These are phyloP conservation scores for Globisporangium paroecandrum DNA, from an alignment of 352 stramenopile genomes.

Conservation along the genomic window DNA sequence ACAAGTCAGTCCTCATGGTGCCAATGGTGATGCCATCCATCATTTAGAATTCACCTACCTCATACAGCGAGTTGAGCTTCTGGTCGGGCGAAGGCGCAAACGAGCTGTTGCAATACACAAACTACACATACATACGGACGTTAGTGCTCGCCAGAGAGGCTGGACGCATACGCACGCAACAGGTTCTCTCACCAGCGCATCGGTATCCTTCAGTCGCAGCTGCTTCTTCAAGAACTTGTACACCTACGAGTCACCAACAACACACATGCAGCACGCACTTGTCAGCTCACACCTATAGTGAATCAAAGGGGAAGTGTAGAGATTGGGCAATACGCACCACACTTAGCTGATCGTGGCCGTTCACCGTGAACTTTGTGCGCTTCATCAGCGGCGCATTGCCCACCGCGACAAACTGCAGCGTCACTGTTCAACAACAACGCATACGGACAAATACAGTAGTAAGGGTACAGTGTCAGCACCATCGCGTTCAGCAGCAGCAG, in stretches of 20 bases:
- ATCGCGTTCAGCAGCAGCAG: background rate
- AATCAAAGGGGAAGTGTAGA: background rate
- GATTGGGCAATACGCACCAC: slow-evolving; percentile 37
- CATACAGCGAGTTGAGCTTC: slow-evolving; percentile 68
- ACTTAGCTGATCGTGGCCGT: slow-evolving; percentile 65
- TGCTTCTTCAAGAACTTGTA: slow-evolving; percentile 87
- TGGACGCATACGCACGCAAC: background rate
- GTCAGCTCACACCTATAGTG: background rate
- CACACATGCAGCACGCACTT: background rate
- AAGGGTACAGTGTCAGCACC: background rate
- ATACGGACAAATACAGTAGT: background rate
- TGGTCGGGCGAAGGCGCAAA: slow-evolving; percentile 83
- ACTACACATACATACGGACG: slow-evolving; percentile 30
- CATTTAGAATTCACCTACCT: slow-evolving; percentile 31
- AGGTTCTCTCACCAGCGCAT: slow-evolving; percentile 46
- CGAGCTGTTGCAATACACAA: slow-evolving; percentile 87
- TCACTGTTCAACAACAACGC: slow-evolving; percentile 40
- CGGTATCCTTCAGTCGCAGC: slow-evolving; percentile 67
- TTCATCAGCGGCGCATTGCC: slow-evolving; percentile 84
- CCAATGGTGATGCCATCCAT: background rate
- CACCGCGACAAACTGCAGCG: slow-evolving; percentile 79
- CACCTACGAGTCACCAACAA: slow-evolving; percentile 30
- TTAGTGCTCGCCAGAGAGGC: background rate
- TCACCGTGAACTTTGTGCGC: slow-evolving; percentile 86
- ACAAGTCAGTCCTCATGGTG: background rate